phyloP scores from a whole-genome alignment of 208 protist species.

The Strigomonas galati region DNA sequence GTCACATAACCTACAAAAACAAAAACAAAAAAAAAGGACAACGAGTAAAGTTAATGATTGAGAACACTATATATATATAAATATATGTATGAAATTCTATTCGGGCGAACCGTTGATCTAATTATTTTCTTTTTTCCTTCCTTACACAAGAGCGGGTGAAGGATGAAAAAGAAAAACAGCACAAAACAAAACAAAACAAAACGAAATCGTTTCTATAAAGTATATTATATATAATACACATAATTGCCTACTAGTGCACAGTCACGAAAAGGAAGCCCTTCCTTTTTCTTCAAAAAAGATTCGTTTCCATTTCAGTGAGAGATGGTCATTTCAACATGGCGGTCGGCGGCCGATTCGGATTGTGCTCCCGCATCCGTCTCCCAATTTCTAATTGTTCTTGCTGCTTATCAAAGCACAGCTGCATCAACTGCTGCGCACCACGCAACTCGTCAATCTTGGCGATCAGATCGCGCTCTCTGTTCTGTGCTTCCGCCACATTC shows the following conservation, averaged over 20 bases:
- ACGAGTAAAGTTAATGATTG: neutral
- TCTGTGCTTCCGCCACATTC: constrained; percentile 57
- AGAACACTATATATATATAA: no score
- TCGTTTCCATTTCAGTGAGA: no score
- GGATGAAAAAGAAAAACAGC: neutral
- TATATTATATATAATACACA: neutral
- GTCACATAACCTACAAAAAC: neutral
- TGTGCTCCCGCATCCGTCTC: constrained; percentile 52
- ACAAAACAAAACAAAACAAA: neutral
- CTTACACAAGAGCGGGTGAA: no score
- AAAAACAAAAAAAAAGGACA: constrained; percentile 1
- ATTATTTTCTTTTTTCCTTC: constrained; percentile 4
- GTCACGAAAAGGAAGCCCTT: no score
- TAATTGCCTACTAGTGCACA: no score
- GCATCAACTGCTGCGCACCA: constrained; percentile 79
- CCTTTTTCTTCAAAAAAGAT: neutral
- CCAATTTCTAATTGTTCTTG: constrained; percentile 85
- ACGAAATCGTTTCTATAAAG: neutral
- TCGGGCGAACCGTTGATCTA: no score
- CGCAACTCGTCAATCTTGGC: constrained; percentile 80
- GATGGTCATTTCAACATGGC: neutral
- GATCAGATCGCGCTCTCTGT: constrained; percentile 62
- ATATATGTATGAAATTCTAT: no score
- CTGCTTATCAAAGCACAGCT: constrained; percentile 89
- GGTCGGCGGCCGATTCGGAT: neutral